Evolutionary conservation across 306 rosid genomes (phyloP).

Genomic region (Prinsepia uniflora): DNA sequence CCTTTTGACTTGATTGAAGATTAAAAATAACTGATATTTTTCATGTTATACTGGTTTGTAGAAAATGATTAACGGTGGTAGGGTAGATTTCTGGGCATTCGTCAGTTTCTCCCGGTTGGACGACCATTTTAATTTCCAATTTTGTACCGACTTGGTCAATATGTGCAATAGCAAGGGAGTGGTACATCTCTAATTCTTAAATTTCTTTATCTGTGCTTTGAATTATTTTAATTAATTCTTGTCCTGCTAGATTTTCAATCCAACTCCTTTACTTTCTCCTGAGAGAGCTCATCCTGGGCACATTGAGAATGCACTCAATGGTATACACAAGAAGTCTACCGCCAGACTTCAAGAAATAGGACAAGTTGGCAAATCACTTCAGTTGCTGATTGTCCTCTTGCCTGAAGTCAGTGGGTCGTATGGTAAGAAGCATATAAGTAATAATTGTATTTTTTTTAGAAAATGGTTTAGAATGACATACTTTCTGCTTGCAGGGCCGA

Average conservation of each 20-base stretch:
- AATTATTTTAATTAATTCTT: background rate
- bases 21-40: background rate
- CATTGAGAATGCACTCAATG: constrained; percentile 37
- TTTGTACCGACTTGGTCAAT: constrained; percentile 28
- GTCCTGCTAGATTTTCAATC: constrained; percentile 35
- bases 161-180: constrained; percentile 73
- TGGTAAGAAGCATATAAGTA: constrained; percentile 36
- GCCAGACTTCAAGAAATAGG: constrained; percentile 6
- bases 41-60: constrained; percentile 15
- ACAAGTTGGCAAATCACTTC: constrained; percentile 23
- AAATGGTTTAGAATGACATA: background rate
- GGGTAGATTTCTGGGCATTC: constrained; percentile 45
- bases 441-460: background rate
- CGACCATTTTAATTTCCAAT: constrained; percentile 3
- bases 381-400: constrained; percentile 58
- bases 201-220: background rate
- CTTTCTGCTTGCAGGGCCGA: constrained; percentile 35
- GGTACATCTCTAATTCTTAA: constrained; percentile 31
- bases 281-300: constrained; percentile 2
- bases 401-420: constrained; percentile 61
- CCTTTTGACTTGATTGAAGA: no score
- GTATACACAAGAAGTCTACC: constrained; percentile 29
- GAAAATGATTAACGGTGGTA: constrained; percentile 73
- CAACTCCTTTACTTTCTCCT: constrained; percentile 36
- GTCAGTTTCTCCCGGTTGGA: constrained; percentile 35